A percentile compares a stretch with the other conserved stretches of the same genome.
Evolutionary conservation across 768 basidiomycete genomes (phyloP).

Genomic region (Mycena polygramma): DNA sequence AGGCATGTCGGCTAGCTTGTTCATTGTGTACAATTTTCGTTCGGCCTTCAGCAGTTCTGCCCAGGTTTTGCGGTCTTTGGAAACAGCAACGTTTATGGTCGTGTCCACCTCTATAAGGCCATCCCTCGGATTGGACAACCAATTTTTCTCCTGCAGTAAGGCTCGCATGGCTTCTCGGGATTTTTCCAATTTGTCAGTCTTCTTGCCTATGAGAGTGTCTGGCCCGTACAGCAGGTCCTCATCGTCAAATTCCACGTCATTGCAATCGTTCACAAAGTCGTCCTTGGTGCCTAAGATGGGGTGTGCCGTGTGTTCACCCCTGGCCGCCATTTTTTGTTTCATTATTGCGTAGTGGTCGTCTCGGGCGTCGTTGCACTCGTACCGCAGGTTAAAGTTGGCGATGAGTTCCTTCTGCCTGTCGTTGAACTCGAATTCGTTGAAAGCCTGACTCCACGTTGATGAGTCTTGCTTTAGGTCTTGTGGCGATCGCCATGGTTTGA

Average conservation of each 20-base stretch:
- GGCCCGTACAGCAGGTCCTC: neutral
- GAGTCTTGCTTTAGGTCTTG: too few species aligned
- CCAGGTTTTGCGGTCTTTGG: neutral
- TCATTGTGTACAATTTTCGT: neutral
- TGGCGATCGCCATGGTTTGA: too few species aligned
- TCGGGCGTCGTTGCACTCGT: too few species aligned
- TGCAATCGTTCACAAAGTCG: neutral
- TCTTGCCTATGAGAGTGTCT: neutral
- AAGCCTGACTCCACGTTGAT: too few species aligned
- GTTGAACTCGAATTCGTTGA: too few species aligned
- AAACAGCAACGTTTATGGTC: neutral
- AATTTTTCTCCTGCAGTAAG: neutral
- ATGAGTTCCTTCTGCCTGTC: too few species aligned
- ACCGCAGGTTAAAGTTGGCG: too few species aligned
- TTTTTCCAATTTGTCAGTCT: neutral
- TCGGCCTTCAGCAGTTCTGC: neutral
- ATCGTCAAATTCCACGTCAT: neutral
- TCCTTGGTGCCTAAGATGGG: neutral
- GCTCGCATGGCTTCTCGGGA: neutral
- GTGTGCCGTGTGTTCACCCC: neutral
- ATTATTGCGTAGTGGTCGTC: too few species aligned
- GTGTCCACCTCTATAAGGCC: neutral
- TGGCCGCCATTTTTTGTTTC: neutral
- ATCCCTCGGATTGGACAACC: neutral
- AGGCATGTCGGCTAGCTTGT: neutral